Conservation (phyloP, 805 yeast genomes). For the Scheffersomyces spartinae region DNA sequence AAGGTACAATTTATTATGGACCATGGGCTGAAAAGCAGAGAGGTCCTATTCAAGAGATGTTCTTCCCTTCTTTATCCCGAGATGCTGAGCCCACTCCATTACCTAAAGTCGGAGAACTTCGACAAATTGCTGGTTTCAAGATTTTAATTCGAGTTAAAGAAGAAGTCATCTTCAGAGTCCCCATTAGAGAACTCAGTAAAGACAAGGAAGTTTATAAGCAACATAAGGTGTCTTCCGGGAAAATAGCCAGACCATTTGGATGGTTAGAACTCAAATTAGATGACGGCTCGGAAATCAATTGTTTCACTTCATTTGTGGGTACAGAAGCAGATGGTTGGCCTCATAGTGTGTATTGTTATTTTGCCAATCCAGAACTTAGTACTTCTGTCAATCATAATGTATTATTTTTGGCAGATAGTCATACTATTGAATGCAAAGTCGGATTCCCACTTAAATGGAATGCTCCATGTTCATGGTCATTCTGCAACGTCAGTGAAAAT, state of each 20-base stretch:
- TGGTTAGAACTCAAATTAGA: slow-evolving; percentile 74
- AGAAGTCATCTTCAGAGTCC: slow-evolving; percentile 60
- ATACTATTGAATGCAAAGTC: slow-evolving; percentile 41
- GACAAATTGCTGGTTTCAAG: slow-evolving; percentile 49
- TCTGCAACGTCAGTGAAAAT: slow-evolving; percentile 40
- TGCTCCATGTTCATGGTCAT: slow-evolving; percentile 59
- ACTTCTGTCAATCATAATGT: slow-evolving; percentile 87
- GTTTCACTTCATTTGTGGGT: slow-evolving; percentile 42
- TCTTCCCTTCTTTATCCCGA: slow-evolving; percentile 57
- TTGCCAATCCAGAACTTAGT: slow-evolving; percentile 51
- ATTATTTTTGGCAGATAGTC: slow-evolving; percentile 49
- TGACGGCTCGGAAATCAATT: slow-evolving; percentile 37
- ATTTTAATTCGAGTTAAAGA: slow-evolving; percentile 48
- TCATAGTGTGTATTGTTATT: slow-evolving; percentile 32
- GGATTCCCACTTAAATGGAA: slow-evolving; percentile 80
- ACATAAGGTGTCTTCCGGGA: slow-evolving; percentile 9
- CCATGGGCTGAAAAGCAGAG: slow-evolving; percentile 95
- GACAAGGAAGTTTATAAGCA: slow-evolving; percentile 34
- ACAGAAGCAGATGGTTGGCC: slow-evolving; percentile 41
- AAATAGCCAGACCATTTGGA: slow-evolving; percentile 61
- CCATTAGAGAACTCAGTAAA: slow-evolving; percentile 77
- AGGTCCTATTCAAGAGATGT: slow-evolving; percentile 44
- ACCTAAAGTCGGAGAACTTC: slow-evolving; percentile 34
- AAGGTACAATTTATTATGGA: slow-evolving; percentile 71
- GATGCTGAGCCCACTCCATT: slow-evolving; percentile 31